Base-by-base conservation (phyloP, 331 rosid genomes). In the Telfairia occidentalis region DNA sequence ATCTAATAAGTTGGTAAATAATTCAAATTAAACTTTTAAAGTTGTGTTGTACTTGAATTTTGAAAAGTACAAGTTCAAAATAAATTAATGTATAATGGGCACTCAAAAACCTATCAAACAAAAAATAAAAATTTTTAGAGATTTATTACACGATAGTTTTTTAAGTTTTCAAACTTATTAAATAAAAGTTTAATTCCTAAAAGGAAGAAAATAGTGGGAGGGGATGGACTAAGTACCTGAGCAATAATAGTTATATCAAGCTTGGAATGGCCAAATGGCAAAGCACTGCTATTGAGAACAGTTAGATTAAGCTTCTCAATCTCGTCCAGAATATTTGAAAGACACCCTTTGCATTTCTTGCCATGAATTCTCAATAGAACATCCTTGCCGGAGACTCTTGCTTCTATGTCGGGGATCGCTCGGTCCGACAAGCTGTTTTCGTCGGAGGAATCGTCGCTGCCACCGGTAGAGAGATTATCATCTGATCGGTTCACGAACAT, bases 331-430 rank as follows among this genome's bases (percentile, higher is more conserved):
- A 87, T 85, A 55, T 90, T 87, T 61, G 75, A 75, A 66, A 80
- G 26, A n/a, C 61, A 21, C 40, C 80, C 90, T 57, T 84, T 86
- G 3, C 79, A 81, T 73, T 82, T 88, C 82, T 87, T 67, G 52
- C 92, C 87, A 24, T 84, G 89, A 70, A 90, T 80, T 74, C 87
- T 84, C n/a, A 92, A 81, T 30, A 92, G 71, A 40, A 92, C 91
- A 28, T 82, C 83, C 74, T 82, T 90, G 32, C 87, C 92, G 2
- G 85, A 84, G 35, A 92, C 87, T 82, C 84, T 87, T 24, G 92
- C 87, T 84, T 92, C 92, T 18, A 92, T 84, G 45, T 92, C 87
- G 0, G 90, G 82, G 16, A 79, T 77, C 10, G 77, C 5, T 28
- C 38, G 54, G 6, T 84, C 50, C 24, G 81, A 76, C 2, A 70